A percentile compares a stretch with the other conserved stretches of the same genome.
phyloP scores from a whole-genome alignment of 2,329 filamentous ascomycete species.

The Alternaria sp. region DNA sequence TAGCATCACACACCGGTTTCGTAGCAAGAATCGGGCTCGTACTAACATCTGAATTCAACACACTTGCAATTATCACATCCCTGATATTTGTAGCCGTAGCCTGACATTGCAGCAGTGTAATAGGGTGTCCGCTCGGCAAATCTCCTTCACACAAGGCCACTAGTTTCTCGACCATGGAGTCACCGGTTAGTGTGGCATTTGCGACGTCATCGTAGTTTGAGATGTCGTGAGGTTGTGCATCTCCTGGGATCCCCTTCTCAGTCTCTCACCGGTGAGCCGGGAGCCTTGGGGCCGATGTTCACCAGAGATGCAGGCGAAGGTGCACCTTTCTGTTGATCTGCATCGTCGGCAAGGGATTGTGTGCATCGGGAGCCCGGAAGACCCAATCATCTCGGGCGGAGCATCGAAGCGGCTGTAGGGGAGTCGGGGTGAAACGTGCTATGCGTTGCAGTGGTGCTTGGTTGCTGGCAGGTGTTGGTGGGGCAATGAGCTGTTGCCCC shows the following conservation, averaged over 20 bases:
- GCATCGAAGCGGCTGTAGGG: constrained; percentile 18
- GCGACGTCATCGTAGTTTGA: constrained; percentile 49
- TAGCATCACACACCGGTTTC: constrained; percentile 60
- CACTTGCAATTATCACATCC: constrained; percentile 58
- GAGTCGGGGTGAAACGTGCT: constrained; percentile 31
- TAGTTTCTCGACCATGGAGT: constrained; percentile 41
- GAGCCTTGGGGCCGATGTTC: constrained; percentile 7
- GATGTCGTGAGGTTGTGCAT: background rate
- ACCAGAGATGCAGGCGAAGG: constrained; percentile 19
- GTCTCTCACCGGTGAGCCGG: background rate
- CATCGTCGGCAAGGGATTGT: constrained; percentile 4
- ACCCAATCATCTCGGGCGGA: constrained; percentile 10
- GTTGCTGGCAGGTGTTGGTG: constrained; percentile 28
- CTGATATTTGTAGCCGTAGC: constrained; percentile 62
- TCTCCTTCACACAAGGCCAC: constrained; percentile 27
- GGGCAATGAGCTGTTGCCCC: constrained; percentile 31
- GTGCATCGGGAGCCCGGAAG: constrained; percentile 9
- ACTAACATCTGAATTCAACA: constrained; percentile 56
- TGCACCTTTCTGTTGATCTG: constrained; percentile 9
- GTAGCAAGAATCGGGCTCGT: constrained; percentile 59
- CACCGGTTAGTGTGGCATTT: constrained; percentile 44
- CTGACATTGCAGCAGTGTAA: constrained; percentile 57
- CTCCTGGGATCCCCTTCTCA: background rate
- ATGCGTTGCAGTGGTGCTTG: constrained; percentile 23
- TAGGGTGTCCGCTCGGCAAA: constrained; percentile 32